Evolutionary conservation across 2,329 filamentous ascomycete species (phyloP), one percentile per base, ranked within the genome.

Genomic region (Truncatella angustata): DNA sequence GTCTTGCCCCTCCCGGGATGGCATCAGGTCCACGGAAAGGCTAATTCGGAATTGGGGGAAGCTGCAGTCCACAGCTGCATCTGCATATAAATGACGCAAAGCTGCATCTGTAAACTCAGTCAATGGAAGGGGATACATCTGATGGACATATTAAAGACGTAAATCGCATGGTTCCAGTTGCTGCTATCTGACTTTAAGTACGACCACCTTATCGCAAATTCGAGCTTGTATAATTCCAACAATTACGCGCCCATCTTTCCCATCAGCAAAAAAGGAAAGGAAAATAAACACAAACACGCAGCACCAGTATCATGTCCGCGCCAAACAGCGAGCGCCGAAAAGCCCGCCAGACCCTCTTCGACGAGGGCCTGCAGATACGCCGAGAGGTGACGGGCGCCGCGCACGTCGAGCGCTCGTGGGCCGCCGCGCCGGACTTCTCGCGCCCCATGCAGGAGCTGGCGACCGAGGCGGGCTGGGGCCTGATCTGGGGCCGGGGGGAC

Each of bases 381-480:
- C 36, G 26, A 28, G 23, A 50, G 12, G 47, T 50, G 11, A 50
- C 47, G 3, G 47, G 47, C 23, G 47, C 47, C 35, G 35, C 28
- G 23, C 47, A 50, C 12, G 47, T 50, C 7, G n/a, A 50, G 21
- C 47, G 47, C 35, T 50, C 47, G 6, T 50, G 47, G 47, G 47
- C 21, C 35, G 42, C 40, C 32, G 47, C 42, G 4, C 30, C 47
- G 6, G 47, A 50, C 30, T 50, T 50, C 16, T 50, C 47, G 6
- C 36, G 36, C 20, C 47, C 47, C 14, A 50, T 50, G 47, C 47
- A 50, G 21, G 47, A 50, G 47, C 47, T 50, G 4, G 47, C 47
- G 35, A 50, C 47, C 7, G 47, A 50, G 26, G 47, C 47, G 10
- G 47, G 47, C 24, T 50, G 47, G 47, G 47, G 47, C 21, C 20